Evolutionary conservation across 371 early-diverging fungal species (phyloP).

Genomic region (Conidiobolus coronatus): DNA sequence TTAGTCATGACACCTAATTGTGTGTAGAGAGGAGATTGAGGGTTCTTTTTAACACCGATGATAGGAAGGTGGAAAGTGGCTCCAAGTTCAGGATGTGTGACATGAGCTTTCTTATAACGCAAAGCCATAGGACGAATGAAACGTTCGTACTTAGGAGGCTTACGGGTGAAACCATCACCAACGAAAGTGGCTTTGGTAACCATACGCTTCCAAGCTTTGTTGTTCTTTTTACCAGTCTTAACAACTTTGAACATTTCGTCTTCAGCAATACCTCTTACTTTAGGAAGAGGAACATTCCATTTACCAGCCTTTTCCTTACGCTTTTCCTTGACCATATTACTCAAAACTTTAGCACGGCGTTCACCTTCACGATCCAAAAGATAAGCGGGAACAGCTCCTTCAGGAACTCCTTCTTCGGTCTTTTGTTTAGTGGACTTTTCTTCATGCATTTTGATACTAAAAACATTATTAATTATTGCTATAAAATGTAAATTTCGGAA

Average conservation of each 20-base stretch:
- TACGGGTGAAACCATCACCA: constrained; percentile 97
- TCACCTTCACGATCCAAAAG: constrained; percentile 98
- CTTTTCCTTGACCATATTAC: constrained; percentile 99
- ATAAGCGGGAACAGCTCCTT: constrained; percentile 96
- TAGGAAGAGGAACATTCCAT: constrained; percentile 96
- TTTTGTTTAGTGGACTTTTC: constrained; percentile 83
- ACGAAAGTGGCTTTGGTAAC: constrained; percentile 99
- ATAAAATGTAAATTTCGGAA: neutral
- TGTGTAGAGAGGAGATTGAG: constrained; percentile 92
- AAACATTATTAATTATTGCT: neutral
- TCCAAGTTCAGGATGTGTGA: constrained; percentile 97
- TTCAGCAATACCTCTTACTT: constrained; percentile 97
- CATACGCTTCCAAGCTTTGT: constrained; percentile 98
- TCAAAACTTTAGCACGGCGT: constrained; percentile 86
- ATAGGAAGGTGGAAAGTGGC: constrained; percentile 98
- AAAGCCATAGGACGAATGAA: constrained; percentile 99
- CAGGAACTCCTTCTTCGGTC: constrained; percentile 67
- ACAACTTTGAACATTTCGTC: constrained; percentile 98
- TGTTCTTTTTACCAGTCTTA: constrained; percentile 87
- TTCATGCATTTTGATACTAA: constrained; percentile 84
- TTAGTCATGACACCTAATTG: constrained; percentile 98
- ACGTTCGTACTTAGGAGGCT: constrained; percentile 99
- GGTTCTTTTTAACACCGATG: constrained; percentile 99
- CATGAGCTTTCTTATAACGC: constrained; percentile 98
- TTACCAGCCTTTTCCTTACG: constrained; percentile 99